phyloP scores from a whole-genome alignment of 1,139 yeast species.

The Debaryomyces psychrophilus region DNA sequence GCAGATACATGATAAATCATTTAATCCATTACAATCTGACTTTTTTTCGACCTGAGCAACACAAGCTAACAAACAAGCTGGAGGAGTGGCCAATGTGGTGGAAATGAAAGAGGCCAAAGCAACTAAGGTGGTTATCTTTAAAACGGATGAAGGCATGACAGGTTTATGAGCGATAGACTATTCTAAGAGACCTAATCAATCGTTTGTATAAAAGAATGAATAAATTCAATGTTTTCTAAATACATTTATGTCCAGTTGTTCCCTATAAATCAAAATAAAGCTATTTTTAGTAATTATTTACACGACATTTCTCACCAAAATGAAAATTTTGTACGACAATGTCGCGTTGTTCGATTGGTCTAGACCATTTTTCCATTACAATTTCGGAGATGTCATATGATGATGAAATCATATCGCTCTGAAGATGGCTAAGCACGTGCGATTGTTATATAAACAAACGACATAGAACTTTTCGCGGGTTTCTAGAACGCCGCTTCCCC shows the following conservation, averaged over 20 bases:
- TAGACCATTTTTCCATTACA: background rate
- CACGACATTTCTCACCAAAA: background rate
- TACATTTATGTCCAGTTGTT: slow-evolving; percentile 7
- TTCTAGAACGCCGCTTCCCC: too few relatives aligned
- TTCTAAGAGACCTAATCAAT: slow-evolving; percentile 6
- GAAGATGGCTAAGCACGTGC: too few relatives aligned
- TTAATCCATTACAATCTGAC: slow-evolving; percentile 59
- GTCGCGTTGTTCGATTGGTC: background rate
- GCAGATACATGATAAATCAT: slow-evolving; percentile 69
- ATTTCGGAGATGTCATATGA: background rate
- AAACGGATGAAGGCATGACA: slow-evolving; percentile 14
- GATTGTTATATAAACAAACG: too few relatives aligned
- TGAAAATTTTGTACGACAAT: slow-evolving; percentile 3
- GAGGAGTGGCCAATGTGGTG: slow-evolving; percentile 70
- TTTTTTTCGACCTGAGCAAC: slow-evolving; percentile 66
- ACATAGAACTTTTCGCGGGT: too few relatives aligned
- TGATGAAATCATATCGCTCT: background rate
- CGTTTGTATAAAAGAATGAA: slow-evolving; percentile 1
- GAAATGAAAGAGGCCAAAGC: slow-evolving; percentile 55
- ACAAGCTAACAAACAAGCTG: slow-evolving; percentile 90
- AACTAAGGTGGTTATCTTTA: slow-evolving; percentile 48
- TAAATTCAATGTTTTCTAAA: slow-evolving; percentile 2
- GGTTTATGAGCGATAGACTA: slow-evolving; percentile 12
- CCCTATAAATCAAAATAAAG: slow-evolving; percentile 7
- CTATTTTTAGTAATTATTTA: slow-evolving; percentile 8